These are phyloP conservation scores for Immersiporthe knoxdaviesiana DNA, from an alignment of 2,329 filamentous ascomycete species.

Conservation along the genomic window DNA sequence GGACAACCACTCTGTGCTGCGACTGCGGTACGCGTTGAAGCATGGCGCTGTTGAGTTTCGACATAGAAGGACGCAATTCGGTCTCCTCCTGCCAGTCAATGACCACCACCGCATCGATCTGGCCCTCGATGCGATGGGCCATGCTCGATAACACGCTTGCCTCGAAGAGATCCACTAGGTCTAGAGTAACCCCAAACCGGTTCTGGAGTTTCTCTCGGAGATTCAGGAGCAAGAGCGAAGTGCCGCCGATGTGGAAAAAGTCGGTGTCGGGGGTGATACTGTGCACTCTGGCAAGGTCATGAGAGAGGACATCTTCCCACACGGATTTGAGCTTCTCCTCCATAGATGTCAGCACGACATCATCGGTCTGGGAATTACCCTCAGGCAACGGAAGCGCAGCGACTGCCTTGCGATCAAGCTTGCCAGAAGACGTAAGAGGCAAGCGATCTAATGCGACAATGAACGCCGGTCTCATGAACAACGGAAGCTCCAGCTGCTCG, in stretches of 20 bases:
- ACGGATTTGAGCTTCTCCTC: background rate
- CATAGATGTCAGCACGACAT: background rate
- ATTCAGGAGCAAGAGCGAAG: slow-evolving; percentile 44
- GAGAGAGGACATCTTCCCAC: slow-evolving; percentile 34
- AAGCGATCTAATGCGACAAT: slow-evolving; percentile 36
- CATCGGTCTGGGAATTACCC: background rate
- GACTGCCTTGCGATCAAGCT: slow-evolving; percentile 39
- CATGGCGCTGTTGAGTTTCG: background rate
- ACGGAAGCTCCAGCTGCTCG: slow-evolving; percentile 26
- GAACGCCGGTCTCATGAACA: slow-evolving; percentile 41
- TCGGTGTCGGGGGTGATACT: slow-evolving; percentile 35
- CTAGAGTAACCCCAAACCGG: slow-evolving; percentile 38
- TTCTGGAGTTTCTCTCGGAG: slow-evolving; percentile 43
- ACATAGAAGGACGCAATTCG: background rate
- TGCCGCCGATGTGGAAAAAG: slow-evolving; percentile 49
- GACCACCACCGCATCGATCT: background rate
- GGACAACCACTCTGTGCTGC: background rate
- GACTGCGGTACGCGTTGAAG: background rate
- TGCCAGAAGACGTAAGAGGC: slow-evolving; percentile 38
- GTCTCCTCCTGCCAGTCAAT: slow-evolving; percentile 13
- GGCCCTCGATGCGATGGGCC: slow-evolving; percentile 39
- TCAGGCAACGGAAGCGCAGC: slow-evolving; percentile 33
- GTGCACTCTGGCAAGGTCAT: background rate
- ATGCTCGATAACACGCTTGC: slow-evolving; percentile 44
- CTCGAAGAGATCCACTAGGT: slow-evolving; percentile 43